phyloP scores from a whole-genome alignment of 176 grass and related monocot genomes.

The Hyparrhenia diplandra region DNA sequence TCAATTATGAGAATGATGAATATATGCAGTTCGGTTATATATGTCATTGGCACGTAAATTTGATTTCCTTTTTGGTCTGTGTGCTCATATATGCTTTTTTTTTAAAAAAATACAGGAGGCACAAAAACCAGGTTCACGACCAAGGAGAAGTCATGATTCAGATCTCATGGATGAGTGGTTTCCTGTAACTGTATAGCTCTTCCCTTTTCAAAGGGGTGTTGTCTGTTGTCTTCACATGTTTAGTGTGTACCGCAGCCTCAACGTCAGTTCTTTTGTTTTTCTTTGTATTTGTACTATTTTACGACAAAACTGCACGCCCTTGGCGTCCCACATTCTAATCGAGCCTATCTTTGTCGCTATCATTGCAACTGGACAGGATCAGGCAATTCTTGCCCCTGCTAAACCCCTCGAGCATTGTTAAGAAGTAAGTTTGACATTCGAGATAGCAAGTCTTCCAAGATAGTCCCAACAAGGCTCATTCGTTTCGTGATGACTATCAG shows the following conservation, averaged over 20 bases:
- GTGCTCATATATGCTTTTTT: neutral
- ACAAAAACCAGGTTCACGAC: conserved; percentile 71
- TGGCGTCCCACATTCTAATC: neutral
- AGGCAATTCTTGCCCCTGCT: neutral
- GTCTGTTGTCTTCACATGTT: neutral
- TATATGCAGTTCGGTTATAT: neutral
- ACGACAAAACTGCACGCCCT: neutral
- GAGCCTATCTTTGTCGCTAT: neutral
- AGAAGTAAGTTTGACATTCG: neutral
- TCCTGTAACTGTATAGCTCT: conserved; percentile 31
- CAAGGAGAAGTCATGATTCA: conserved; percentile 44
- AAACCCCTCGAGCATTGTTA: neutral
- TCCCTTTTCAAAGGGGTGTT: neutral
- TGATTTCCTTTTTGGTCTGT: neutral
- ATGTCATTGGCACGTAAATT: neutral
- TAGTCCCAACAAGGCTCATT: neutral
- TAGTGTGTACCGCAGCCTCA: neutral
- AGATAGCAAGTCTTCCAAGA: neutral
- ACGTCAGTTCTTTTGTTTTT: neutral
- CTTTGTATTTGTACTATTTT: neutral
- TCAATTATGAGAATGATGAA: neutral
- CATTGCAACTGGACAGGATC: neutral
- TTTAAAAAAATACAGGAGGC: conserved; percentile 34
- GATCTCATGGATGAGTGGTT: conserved; percentile 18
- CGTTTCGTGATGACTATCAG: neutral